phyloP scores from a whole-genome alignment of 306 rosid genomes.

The Cucurbita pepo region DNA sequence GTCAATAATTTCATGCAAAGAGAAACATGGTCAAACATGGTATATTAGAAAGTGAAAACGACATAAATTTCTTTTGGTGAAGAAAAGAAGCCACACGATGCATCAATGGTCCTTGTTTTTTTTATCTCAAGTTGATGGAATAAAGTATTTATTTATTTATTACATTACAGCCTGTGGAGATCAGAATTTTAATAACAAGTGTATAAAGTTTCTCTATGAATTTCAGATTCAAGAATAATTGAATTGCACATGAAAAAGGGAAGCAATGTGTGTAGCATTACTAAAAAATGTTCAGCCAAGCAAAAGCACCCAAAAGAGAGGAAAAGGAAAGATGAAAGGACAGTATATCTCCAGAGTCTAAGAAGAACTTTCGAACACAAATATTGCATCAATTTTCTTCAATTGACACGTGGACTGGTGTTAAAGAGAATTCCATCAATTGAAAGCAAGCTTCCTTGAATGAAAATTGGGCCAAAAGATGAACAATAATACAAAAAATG shows the following conservation, averaged over 20 bases:
- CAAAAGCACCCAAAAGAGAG: neutral
- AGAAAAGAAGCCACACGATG: neutral
- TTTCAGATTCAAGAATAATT: neutral
- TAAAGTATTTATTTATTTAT: neutral
- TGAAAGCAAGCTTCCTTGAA: slow-evolving; percentile 6
- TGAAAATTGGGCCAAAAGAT: slow-evolving; percentile 9
- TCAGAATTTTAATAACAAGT: neutral
- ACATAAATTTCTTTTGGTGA: neutral
- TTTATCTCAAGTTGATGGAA: slow-evolving; percentile 2
- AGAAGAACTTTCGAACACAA: neutral
- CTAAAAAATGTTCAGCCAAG: neutral
- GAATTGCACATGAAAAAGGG: neutral
- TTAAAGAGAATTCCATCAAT: slow-evolving; percentile 8
- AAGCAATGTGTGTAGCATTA: neutral
- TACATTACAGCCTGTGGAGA: neutral
- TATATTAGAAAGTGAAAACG: slow-evolving; percentile 4
- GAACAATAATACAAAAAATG: neutral
- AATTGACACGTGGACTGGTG: neutral
- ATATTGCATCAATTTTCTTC: neutral
- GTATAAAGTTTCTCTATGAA: neutral
- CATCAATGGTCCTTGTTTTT: neutral
- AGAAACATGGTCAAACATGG: slow-evolving; percentile 3
- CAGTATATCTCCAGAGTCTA: neutral
- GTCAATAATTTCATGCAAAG: slow-evolving; percentile 4
- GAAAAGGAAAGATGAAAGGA: neutral